A percentile compares a stretch with the other conserved stretches of the same genome.
Evolutionary conservation across 495 filamentous ascomycete genomes (phyloP).

Genomic region (Podospora pseudoanserina): DNA sequence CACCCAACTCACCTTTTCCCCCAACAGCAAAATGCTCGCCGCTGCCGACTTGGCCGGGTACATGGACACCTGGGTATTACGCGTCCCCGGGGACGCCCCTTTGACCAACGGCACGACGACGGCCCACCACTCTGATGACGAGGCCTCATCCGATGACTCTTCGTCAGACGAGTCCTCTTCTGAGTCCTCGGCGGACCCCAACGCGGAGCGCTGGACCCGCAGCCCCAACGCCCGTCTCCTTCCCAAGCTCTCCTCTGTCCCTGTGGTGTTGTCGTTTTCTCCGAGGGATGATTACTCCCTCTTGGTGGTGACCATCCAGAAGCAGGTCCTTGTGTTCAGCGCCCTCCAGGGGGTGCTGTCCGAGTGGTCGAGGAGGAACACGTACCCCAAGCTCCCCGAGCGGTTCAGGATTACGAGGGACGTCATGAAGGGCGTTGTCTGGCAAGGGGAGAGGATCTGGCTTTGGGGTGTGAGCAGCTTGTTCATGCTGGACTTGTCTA

Average conservation of each 20-base stretch:
- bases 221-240: constrained; percentile 66
- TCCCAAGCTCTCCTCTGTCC: constrained; percentile 67
- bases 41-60: constrained; percentile 78
- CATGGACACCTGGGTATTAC: constrained; percentile 80
- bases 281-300: constrained; percentile 53
- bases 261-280: constrained; percentile 62
- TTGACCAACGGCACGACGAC: constrained; percentile 27
- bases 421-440: constrained; percentile 75
- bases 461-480: constrained; percentile 80
- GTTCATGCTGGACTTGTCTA: constrained; percentile 85
- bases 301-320: constrained; percentile 68
- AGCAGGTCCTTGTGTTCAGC: constrained; percentile 74
- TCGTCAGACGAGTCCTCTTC: constrained; percentile 31
- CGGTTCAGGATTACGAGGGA: constrained; percentile 69
- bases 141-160: constrained; percentile 30
- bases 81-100: constrained; percentile 39
- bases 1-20: constrained; percentile 70
- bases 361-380: constrained; percentile 83
- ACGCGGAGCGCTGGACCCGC: constrained; percentile 58
- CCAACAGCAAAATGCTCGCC: constrained; percentile 73
- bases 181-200: constrained; percentile 3
- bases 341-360: constrained; percentile 68
- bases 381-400: constrained; percentile 65
- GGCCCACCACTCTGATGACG: constrained; percentile 26
- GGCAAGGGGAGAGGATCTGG: constrained; percentile 80